These are phyloP conservation scores for Wickerhamomyces kurtzmanii DNA, from an alignment of 805 yeast genomes.

Conservation along the genomic window DNA sequence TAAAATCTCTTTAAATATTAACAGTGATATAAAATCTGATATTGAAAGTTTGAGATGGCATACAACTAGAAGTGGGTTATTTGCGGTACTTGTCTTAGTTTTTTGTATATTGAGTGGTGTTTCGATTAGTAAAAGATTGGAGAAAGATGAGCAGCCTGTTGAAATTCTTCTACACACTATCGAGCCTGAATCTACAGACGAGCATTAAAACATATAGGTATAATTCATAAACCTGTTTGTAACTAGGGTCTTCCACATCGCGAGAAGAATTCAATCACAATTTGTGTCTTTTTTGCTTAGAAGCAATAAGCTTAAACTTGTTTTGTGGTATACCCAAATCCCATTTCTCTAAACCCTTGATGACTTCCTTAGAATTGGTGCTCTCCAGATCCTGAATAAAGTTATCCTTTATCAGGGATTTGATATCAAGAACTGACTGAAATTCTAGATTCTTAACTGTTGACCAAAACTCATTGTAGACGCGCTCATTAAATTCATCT, in stretches of 20 bases:
- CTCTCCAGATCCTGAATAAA: conserved; percentile 25
- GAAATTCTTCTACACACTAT: conserved; percentile 23
- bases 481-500: conserved; percentile 36
- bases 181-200: conserved; percentile 16
- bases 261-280: conserved; percentile 22
- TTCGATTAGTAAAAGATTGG: conserved; percentile 25
- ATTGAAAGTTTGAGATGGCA: conserved; percentile 91
- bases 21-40: conserved; percentile 74
- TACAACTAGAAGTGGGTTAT: conserved; percentile 78
- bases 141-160: conserved; percentile 20
- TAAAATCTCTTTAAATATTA: conserved; percentile 72
- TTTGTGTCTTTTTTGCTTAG: conserved; percentile 52
- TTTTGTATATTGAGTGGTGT: conserved; percentile 49
- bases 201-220: neutral
- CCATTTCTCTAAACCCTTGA: conserved; percentile 64
- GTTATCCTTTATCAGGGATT: conserved; percentile 24
- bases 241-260: too few species aligned
- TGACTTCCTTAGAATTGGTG: conserved; percentile 56
- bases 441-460: conserved; percentile 25
- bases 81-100: conserved; percentile 62
- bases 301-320: conserved; percentile 47
- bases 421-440: conserved; percentile 33
- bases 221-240: neutral
- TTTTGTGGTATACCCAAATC: conserved; percentile 62
- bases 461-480: conserved; percentile 26